phyloP scores from a whole-genome alignment of 441 rosid species.

The Adansonia gregorii region DNA sequence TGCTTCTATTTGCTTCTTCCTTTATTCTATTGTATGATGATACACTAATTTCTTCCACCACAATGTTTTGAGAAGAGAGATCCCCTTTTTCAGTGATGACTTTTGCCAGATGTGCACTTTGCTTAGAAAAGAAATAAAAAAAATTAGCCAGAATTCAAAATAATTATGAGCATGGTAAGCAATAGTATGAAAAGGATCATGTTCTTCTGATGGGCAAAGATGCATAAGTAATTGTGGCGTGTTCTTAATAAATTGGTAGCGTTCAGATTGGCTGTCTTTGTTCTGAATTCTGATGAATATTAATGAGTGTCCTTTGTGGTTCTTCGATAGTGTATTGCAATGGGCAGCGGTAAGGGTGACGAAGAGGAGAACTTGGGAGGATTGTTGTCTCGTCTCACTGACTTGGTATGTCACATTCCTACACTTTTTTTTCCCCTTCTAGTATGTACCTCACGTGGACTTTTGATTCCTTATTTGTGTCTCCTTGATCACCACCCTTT shows the following conservation, averaged over 20 bases:
- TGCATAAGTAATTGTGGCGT: not conserved
- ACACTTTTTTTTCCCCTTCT: conserved; percentile 7
- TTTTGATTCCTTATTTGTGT: conserved; percentile 4
- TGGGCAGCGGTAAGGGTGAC: conserved; percentile 46
- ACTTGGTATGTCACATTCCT: conserved; percentile 47
- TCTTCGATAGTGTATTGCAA: conserved; percentile 68
- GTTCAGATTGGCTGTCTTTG: not conserved
- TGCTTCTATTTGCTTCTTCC: not conserved
- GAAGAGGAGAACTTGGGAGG: conserved; percentile 66
- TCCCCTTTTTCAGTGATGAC: not conserved
- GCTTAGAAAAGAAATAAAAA: not conserved
- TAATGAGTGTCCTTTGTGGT: not conserved
- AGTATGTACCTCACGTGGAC: not conserved
- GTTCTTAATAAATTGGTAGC: not conserved
- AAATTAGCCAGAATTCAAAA: not conserved
- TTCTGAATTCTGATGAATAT: conserved; percentile 9
- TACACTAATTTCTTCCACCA: not conserved
- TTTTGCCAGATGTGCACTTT: not conserved
- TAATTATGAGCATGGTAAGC: not conserved
- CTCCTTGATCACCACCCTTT: not conserved
- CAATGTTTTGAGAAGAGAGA: not conserved
- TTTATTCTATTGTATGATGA: not conserved
- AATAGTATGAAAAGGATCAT: not conserved
- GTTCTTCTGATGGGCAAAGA: conserved; percentile 6
- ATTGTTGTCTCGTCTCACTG: conserved; percentile 58